Base-by-base conservation (phyloP, 495 filamentous ascomycete genomes). In the Aspergillus bridgeri region DNA sequence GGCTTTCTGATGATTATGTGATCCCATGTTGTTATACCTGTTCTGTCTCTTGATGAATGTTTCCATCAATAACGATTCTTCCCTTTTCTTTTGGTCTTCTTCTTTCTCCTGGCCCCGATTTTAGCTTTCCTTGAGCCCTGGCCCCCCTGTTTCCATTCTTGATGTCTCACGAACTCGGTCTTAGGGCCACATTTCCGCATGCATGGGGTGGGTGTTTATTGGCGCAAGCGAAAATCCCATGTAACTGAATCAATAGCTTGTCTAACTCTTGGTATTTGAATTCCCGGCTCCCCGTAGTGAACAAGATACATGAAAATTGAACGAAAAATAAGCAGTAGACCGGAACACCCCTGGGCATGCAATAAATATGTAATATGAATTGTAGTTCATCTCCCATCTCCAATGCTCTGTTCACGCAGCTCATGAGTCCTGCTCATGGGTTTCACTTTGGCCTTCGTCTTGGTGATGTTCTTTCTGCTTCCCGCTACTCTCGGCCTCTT, bases 191-290 rank as follows among this genome's bases (percentile, higher is more conserved):
- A 65, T 59, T 68, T 62, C 62, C 64, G 67, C 72, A 75, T 77
- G 76, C 74, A 79, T 79, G 71, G 72, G 65, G 69, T 65, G 64
- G 75, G 76, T 73, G 76, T 79, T 76, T 58, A 68, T 65, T 69
- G 72, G 74, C 69, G 69, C 74, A 64, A 65, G 63, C 63, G 65
- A 61, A 42, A 55, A 54, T 60, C 63, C 61, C 68, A 69, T 70
- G 68, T 72, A 60, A 42, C 51, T 60, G 53, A 60, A 68, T 68
- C 61, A 58, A 61, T 53, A 61, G 58, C 54, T 60, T 60, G 50
- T 58, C 48, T 38, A 38, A 3, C 27, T 29, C 13, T 11, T 38
- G 9, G 7, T 38, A 38, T 15, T 13, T 15, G 13, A 13, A 13
- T 38, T 15, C 17, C 33, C 13, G 33, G 2, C 33, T 38, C 33